Percentiles rank a stretch among this genome's conserved stretches.
phyloP scores from a whole-genome alignment of 2,329 filamentous ascomycete genomes.

The Xylaria polymorpha region DNA sequence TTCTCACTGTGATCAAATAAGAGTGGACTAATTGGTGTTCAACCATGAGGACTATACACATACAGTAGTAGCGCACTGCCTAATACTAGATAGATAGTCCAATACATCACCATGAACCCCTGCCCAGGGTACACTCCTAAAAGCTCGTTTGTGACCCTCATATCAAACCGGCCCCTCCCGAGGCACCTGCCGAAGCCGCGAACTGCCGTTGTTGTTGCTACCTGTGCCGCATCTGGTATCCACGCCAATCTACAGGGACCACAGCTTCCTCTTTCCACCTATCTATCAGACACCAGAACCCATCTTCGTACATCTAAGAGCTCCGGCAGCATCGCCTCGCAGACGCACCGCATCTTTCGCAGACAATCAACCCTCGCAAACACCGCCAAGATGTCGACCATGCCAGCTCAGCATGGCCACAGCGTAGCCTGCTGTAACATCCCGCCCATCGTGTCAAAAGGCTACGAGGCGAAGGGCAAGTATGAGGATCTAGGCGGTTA shows the following conservation, averaged over 20 bases:
- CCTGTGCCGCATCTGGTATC: slow-evolving; percentile 36
- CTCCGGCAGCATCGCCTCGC: slow-evolving; percentile 36
- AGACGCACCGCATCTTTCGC: slow-evolving; percentile 18
- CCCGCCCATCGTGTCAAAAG: slow-evolving; percentile 66
- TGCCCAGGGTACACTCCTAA: background rate
- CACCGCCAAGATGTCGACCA: slow-evolving; percentile 58
- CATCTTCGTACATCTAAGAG: slow-evolving; percentile 26
- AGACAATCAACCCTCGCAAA: slow-evolving; percentile 33
- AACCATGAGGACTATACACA: background rate
- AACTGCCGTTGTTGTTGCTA: slow-evolving; percentile 21
- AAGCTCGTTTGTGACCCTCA: slow-evolving; percentile 3
- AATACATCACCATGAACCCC: background rate
- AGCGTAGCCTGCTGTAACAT: slow-evolving; percentile 68
- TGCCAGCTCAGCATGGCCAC: slow-evolving; percentile 65
- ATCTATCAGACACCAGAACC: slow-evolving; percentile 24
- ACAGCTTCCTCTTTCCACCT: slow-evolving; percentile 31
- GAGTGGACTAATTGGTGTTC: background rate
- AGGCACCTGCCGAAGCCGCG: slow-evolving; percentile 33
- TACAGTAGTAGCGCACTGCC: background rate
- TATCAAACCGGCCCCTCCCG: slow-evolving; percentile 17
- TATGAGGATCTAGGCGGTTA: slow-evolving; percentile 67
- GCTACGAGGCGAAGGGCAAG: slow-evolving; percentile 65
- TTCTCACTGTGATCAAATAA: background rate
- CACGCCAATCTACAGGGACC: slow-evolving; percentile 32
- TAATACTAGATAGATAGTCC: background rate